Evolutionary conservation across 140 eudicot genomes (phyloP), one percentile per base, ranked within the genome.

Genomic region (Artemisia princeps): DNA sequence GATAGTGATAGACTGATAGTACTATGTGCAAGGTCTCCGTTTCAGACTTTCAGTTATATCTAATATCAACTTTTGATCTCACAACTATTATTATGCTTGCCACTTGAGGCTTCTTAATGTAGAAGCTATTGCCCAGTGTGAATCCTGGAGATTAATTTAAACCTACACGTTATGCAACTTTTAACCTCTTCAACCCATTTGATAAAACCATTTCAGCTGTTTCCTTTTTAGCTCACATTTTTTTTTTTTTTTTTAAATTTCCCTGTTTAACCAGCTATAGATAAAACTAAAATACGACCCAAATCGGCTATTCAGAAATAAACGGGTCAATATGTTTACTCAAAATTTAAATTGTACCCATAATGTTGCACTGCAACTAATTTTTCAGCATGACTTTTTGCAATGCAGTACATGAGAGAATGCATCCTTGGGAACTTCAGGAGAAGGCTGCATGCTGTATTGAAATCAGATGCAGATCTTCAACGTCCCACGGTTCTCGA

Each of bases 401-500:
- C 61, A 46, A 64, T 81, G 82, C 86, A 92, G 96, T 92, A 88
- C 81, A 92, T 92, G 99, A 84, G 99, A 80, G 99, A 92, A 50
- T 92, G 99, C 84, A 92, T 92, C 63, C 84, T 92, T 3, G 99
- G 96, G 65, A 92, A 92, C 80, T 92, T 92, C 86, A 84, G 82
- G 61, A 82, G 96, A 74, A 77, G 96, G 79, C 79, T 92, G 58
- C 88, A 87, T 60, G 78, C 99, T 11, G 96, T 86, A 17, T 75
- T 92, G 13, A 88, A 86, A 75, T 84, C 83, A 51, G 99, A 88
- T 77, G 80, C 84, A 30, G 99, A 92, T 83, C 99, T 92, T 67
- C 99, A 92, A 71, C 88, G 99, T 26, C 99, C 95, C 26, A 85
- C 96, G 22, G 90, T 92, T 65, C 82, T 92, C 0, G 99, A 92